These are phyloP conservation scores for Phaeomoniella chlamydospora DNA, from an alignment of 2,329 filamentous ascomycete species.

Conservation along the genomic window DNA sequence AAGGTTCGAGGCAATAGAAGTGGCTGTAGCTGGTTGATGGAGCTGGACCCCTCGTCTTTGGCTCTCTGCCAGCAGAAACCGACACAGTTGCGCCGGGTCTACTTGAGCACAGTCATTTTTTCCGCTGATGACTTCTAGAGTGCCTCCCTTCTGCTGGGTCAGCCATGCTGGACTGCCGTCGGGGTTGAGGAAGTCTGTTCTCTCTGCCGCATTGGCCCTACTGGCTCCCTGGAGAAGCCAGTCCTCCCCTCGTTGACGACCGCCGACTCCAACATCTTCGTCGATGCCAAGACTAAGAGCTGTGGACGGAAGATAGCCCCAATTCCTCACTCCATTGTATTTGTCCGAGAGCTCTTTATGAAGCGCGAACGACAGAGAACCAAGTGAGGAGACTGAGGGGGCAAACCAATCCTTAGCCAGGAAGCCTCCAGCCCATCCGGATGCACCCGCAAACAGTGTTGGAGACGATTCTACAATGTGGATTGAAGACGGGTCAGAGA, in stretches of 20 bases:
- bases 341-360: constrained; percentile 50
- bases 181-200: constrained; percentile 14
- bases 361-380: constrained; percentile 52
- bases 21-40: constrained; percentile 47
- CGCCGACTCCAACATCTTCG: constrained; percentile 17
- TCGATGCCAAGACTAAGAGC: constrained; percentile 38
- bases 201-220: constrained; percentile 37
- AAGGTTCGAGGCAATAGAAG: constrained; percentile 36
- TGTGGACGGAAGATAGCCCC: constrained; percentile 46
- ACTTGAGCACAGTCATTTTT: constrained; percentile 50
- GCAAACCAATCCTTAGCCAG: constrained; percentile 60
- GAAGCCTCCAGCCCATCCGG: constrained; percentile 61
- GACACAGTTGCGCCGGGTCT: constrained; percentile 52
- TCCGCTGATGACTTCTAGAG: constrained; percentile 46
- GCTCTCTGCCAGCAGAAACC: constrained; percentile 47
- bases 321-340: constrained; percentile 40
- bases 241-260: constrained; percentile 39
- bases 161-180: constrained; percentile 43
- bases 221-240: constrained; percentile 54
- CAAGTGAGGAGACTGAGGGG: constrained; percentile 41
- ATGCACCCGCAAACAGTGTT: constrained; percentile 57
- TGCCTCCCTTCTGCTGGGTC: constrained; percentile 37
- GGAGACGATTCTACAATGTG: constrained; percentile 43
- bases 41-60: constrained; percentile 47
- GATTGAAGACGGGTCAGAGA: constrained; percentile 29